These are phyloP conservation scores for Cryphonectria parasitica DNA, from an alignment of 2,329 filamentous ascomycete species.

Conservation along the genomic window DNA sequence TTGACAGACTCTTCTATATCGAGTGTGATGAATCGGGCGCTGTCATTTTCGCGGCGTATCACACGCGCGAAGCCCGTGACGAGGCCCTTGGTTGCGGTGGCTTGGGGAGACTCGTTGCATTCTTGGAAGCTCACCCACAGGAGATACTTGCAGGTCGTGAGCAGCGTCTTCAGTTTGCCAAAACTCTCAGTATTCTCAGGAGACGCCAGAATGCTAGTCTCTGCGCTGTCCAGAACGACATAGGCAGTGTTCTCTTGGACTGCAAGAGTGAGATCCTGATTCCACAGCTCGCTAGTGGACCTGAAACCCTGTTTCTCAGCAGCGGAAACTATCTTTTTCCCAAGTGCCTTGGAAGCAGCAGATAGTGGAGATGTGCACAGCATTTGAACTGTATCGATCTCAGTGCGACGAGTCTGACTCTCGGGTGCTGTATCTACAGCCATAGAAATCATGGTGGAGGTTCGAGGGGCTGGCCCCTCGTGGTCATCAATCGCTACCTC, in stretches of 20 bases:
- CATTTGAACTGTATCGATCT: neutral
- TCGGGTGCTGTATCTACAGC: neutral
- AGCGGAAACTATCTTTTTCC: neutral
- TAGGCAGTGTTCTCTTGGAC: constrained; percentile 7
- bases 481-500: constrained; percentile 25
- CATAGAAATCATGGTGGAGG: constrained; percentile 24
- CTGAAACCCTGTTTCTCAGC: neutral
- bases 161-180: constrained; percentile 26
- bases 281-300: neutral
- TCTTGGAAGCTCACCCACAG: constrained; percentile 29
- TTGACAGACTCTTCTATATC: constrained; percentile 30
- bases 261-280: neutral
- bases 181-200: constrained; percentile 22
- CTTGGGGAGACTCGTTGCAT: neutral
- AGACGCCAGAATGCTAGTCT: constrained; percentile 26
- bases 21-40: constrained; percentile 33
- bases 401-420: neutral
- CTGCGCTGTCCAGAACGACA: constrained; percentile 29
- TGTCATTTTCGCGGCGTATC: constrained; percentile 29
- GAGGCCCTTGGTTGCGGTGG: constrained; percentile 23
- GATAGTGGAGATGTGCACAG: neutral
- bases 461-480: constrained; percentile 20
- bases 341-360: neutral
- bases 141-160: constrained; percentile 20
- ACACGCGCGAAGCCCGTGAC: constrained; percentile 29